These are phyloP conservation scores for Coemansia umbellata DNA, from an alignment of 192 early-diverging fungal species.

Conservation along the genomic window DNA sequence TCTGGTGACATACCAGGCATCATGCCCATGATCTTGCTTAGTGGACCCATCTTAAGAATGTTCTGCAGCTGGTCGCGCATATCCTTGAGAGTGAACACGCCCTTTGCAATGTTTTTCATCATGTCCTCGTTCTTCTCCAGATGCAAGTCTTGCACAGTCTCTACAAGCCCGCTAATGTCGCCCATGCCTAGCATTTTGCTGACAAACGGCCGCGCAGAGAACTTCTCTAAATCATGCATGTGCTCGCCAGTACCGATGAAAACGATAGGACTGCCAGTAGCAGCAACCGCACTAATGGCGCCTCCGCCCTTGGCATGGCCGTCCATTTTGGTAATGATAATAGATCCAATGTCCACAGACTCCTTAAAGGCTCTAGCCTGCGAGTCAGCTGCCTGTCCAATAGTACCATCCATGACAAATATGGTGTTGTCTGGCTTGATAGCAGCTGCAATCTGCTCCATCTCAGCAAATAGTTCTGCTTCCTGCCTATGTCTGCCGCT, in stretches of 20 bases:
- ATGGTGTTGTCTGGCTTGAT: conserved; percentile 86
- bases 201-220: conserved; percentile 83
- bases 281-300: conserved; percentile 96
- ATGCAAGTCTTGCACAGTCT: conserved; percentile 84
- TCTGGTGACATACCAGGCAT: conserved; percentile 71
- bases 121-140: conserved; percentile 82
- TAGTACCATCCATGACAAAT: conserved; percentile 98
- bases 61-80: conserved; percentile 92
- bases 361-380: conserved; percentile 93
- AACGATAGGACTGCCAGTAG: conserved; percentile 86
- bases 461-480: conserved; percentile 90
- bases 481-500: conserved; percentile 96
- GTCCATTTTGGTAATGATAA: conserved; percentile 98
- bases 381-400: conserved; percentile 92
- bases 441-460: conserved; percentile 87
- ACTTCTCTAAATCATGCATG: conserved; percentile 89
- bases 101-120: conserved; percentile 86
- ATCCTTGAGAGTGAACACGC: conserved; percentile 85
- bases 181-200: conserved; percentile 96
- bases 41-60: conserved; percentile 86
- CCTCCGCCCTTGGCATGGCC: conserved; percentile 98
- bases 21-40: conserved; percentile 87
- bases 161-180: conserved; percentile 81
- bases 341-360: conserved; percentile 88
- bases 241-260: conserved; percentile 98